Evolutionary conservation across 108 stramenopile species (phyloP), one percentile per base, ranked within the genome.

Genomic region (Nannochloropsis oceanica): DNA sequence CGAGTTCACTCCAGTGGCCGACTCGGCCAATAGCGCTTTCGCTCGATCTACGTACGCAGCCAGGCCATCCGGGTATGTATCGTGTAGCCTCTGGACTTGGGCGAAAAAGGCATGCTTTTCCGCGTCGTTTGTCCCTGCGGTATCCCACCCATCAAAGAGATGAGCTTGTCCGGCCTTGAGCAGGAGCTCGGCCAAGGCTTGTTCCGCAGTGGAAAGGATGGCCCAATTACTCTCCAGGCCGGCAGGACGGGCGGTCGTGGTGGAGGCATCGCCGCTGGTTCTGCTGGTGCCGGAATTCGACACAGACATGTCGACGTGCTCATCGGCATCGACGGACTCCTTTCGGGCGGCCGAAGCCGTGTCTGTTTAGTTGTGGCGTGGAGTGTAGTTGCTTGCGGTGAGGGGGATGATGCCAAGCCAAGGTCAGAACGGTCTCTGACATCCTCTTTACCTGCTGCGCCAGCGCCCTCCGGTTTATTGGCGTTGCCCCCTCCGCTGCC

Each of bases 1-100:
- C 10, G 89, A 86, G 80, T 90, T 90, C 59, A 13, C 42, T 84
- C 82, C 88, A 43, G 34, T 0, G 0, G 0, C n/a, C 12, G 83
- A 83, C 7, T 85, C 87, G 13, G 84, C 83, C 25, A 90, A 86
- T 13, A 90, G 88, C 10, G 27, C 13, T 43, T 84, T 44, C 11
- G 89, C 89, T 9, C 89, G 85, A 25, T 43, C 27, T 25, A 89
- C 13, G 87, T 90, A 90, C 14, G 83, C 89, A 24, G 20, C 44
- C 59, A 90, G 25, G 34, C 89, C 89, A 0, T 88, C 89, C 11
- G 24, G 8, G 86, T 83, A 87, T 43, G 86, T 87, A 8, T 83
- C 83, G 79, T 87, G 86, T 26, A 87, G 79, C 5, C 42, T 26
- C 59, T 87, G 18, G 34, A 83, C 86, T 79, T 87, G 86, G 79